Conservation (phyloP, 305 asterid species). For the Solanum hybrid region DNA sequence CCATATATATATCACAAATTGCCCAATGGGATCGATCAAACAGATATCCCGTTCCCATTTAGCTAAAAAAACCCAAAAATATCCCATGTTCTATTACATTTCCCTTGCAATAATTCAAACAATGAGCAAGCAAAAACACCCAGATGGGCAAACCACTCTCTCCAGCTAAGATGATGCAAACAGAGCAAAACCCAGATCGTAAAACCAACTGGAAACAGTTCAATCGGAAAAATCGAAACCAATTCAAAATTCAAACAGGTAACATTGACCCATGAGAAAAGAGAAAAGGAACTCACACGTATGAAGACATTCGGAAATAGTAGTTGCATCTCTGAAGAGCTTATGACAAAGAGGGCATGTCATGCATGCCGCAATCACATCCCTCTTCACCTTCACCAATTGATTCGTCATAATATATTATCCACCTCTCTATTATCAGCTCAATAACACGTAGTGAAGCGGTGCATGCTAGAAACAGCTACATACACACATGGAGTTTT, state of each 20-base stretch:
- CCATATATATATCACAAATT: not conserved
- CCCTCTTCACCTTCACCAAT: conserved; percentile 15
- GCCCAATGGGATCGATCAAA: not conserved
- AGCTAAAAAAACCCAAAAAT: not conserved
- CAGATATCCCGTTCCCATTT: not conserved
- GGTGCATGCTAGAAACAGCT: conserved; percentile 43
- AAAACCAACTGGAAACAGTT: not conserved
- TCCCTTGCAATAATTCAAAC: not conserved
- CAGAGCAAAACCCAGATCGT: not conserved
- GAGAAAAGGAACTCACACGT: conserved; percentile 18
- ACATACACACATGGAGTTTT: conserved; percentile 19
- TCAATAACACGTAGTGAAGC: conserved; percentile 14
- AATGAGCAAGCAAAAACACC: not conserved
- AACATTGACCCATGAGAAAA: not conserved
- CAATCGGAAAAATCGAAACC: not conserved
- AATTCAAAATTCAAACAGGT: conserved; percentile 1
- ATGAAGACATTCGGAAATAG: conserved; percentile 28
- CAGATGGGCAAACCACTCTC: not conserved
- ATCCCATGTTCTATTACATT: not conserved
- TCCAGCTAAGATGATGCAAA: not conserved
- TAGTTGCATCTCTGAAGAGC: conserved; percentile 28
- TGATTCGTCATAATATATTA: conserved; percentile 18
- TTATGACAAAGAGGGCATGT: conserved; percentile 28
- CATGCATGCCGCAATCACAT: conserved; percentile 27
- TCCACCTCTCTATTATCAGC: not conserved